These are phyloP conservation scores for Diaporthe ilicicola DNA, from an alignment of 2,329 filamentous ascomycete genomes.

Conservation along the genomic window DNA sequence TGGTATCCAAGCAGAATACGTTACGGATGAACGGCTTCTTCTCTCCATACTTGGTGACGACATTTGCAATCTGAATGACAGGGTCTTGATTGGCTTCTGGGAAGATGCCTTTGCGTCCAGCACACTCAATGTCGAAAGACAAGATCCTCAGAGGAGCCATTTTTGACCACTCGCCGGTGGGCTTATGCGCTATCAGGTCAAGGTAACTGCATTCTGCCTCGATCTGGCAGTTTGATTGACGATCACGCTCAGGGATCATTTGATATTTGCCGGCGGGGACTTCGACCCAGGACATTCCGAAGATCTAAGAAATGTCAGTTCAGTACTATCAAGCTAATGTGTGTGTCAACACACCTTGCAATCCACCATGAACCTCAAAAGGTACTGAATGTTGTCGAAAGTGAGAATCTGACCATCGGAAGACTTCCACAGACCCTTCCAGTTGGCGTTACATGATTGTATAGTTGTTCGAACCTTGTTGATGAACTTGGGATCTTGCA, in stretches of 20 bases:
- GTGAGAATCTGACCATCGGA: slow-evolving; percentile 79
- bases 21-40: slow-evolving; percentile 95
- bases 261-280: slow-evolving; percentile 78
- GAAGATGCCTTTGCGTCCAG: slow-evolving; percentile 96
- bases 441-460: slow-evolving; percentile 81
- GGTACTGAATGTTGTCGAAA: slow-evolving; percentile 95
- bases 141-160: slow-evolving; percentile 93
- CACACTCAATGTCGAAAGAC: slow-evolving; percentile 99
- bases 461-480: slow-evolving; percentile 78
- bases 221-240: slow-evolving; percentile 95
- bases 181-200: slow-evolving; percentile 85
- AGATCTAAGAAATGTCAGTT: slow-evolving; percentile 61
- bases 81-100: slow-evolving; percentile 91
- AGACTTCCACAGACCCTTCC: slow-evolving; percentile 87
- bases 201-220: slow-evolving; percentile 86
- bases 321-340: background rate
- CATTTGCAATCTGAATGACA: slow-evolving; percentile 97
- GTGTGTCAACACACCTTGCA: slow-evolving; percentile 68
- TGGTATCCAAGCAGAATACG: slow-evolving; percentile 93
- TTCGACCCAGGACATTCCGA: slow-evolving; percentile 98
- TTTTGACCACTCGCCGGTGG: slow-evolving; percentile 95
- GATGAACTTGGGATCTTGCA: slow-evolving; percentile 88
- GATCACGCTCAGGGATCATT: slow-evolving; percentile 70
- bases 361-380: slow-evolving; percentile 97
- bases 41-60: slow-evolving; percentile 94